Evolutionary conservation across 257 asterid species (phyloP).

Genomic region (Scutellaria minor): DNA sequence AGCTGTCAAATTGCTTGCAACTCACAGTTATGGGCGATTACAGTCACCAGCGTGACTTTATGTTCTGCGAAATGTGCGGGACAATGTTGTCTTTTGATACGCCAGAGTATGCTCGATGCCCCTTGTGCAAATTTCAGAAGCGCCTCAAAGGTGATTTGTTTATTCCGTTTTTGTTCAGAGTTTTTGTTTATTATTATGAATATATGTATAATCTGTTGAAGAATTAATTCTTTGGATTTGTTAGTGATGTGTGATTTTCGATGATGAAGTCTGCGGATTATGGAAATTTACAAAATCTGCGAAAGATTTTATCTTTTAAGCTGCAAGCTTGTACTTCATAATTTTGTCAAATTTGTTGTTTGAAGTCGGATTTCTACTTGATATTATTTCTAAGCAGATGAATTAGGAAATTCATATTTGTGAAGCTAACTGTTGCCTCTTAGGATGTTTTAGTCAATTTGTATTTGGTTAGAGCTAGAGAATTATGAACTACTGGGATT

Average conservation of each 20-base stretch:
- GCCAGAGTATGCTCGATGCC: slow-evolving; percentile 51
- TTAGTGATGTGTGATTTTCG: neutral
- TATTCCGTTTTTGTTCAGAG: neutral
- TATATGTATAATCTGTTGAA: no score
- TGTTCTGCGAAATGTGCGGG: slow-evolving; percentile 82
- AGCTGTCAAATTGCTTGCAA: neutral
- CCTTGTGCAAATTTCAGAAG: slow-evolving; percentile 59
- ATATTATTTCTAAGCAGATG: neutral
- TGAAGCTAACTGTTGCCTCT: neutral
- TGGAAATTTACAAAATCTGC: neutral
- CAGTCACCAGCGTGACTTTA: slow-evolving; percentile 74
- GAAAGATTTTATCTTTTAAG: no score
- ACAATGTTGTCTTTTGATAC: slow-evolving; percentile 58
- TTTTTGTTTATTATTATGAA: no score
- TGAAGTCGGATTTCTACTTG: slow-evolving; percentile 1
- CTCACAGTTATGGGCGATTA: slow-evolving; percentile 44
- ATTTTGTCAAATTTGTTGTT: neutral
- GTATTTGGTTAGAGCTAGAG: neutral
- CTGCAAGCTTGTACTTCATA: no score
- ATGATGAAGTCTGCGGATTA: neutral
- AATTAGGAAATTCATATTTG: neutral
- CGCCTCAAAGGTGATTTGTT: slow-evolving; percentile 50
- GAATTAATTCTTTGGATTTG: neutral
- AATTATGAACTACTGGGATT: neutral
- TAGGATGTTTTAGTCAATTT: neutral